phyloP scores from a whole-genome alignment of 164 flowering plant genomes.

The Annona cherimola region DNA sequence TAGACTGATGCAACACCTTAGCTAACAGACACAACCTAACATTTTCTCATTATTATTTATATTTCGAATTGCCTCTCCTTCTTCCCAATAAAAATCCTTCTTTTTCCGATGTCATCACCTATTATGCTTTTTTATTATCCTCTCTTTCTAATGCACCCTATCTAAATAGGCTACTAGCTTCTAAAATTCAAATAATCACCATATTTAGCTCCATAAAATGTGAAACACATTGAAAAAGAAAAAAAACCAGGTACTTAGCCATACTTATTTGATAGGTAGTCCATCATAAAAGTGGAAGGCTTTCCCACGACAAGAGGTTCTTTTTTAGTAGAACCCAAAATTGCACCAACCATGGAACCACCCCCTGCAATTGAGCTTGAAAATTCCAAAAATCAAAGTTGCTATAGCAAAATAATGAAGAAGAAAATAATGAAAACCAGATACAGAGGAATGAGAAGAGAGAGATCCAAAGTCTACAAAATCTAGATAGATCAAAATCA shows the following conservation, averaged over 20 bases:
- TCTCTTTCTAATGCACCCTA: too few relatives aligned
- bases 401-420: not conserved
- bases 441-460: not conserved
- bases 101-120: too few relatives aligned
- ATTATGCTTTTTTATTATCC: too few relatives aligned
- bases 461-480: not conserved
- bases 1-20: too few relatives aligned
- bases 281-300: constrained; percentile 99
- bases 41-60: too few relatives aligned
- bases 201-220: not conserved
- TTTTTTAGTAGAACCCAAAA: constrained; percentile 77
- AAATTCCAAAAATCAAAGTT: not conserved
- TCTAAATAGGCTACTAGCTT: not conserved
- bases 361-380: constrained; percentile 55
- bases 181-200: not conserved
- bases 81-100: too few relatives aligned
- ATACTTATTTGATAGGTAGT: constrained; percentile 79
- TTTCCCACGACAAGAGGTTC: constrained; percentile 96
- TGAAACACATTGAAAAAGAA: not conserved
- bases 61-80: too few relatives aligned
- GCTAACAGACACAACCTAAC: too few relatives aligned
- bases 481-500: not conserved
- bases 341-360: constrained; percentile 96
- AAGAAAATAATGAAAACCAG: not conserved
- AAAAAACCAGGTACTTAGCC: not conserved